Conservation (phyloP, 192 early-diverging fungal species). For the Glomus cerebriforme region DNA sequence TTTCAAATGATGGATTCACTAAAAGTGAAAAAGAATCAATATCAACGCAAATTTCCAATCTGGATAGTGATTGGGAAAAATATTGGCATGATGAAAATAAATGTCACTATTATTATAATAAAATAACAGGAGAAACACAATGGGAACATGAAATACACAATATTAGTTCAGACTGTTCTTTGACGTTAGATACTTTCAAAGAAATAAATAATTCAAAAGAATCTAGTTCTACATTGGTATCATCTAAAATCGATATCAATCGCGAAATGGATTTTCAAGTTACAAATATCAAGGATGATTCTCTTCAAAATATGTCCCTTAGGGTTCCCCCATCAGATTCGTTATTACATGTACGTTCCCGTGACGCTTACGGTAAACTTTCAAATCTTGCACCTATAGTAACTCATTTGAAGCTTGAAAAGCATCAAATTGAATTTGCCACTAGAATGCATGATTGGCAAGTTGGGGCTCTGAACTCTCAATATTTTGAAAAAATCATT, state of each 20-base stretch:
- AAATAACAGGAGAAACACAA: neutral
- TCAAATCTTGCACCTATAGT: conserved; percentile 7
- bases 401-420: conserved; percentile 20
- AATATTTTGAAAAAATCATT: conserved; percentile 21
- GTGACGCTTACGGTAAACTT: neutral
- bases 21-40: neutral
- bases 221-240: neutral
- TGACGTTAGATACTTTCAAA: neutral
- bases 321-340: neutral
- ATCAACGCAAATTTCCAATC: neutral
- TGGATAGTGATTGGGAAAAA: neutral
- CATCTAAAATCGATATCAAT: too few species aligned
- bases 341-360: neutral
- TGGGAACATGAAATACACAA: conserved; percentile 4
- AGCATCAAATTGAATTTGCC: conserved; percentile 22
- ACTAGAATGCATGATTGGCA: conserved; percentile 27
- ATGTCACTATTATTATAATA: conserved; percentile 17
- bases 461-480: conserved; percentile 1
- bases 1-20: neutral
- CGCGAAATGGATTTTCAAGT: neutral
- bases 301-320: neutral
- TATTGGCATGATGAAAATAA: conserved; percentile 1
- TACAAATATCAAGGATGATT: neutral
- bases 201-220: neutral
- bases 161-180: neutral